These are phyloP conservation scores for Cardamine chenopodiifolia DNA, from an alignment of 345 rosid genomes.

Conservation along the genomic window DNA sequence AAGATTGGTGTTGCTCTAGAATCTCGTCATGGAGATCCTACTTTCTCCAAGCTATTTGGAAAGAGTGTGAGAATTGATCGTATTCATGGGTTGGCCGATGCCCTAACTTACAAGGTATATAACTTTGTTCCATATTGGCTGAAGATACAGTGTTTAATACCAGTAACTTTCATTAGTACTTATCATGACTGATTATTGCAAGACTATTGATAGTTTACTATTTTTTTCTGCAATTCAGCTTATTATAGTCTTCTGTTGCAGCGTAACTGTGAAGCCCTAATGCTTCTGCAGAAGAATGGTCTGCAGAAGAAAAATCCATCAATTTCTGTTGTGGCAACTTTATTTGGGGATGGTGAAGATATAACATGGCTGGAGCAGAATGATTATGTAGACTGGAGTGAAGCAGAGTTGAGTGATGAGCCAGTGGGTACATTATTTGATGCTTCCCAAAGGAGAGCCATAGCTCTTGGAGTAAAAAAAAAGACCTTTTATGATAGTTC, in stretches of 20 bases:
- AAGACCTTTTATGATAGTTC: conserved; percentile 71
- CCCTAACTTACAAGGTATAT: conserved; percentile 88
- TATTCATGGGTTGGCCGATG: conserved; percentile 88
- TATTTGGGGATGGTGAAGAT: conserved; percentile 87
- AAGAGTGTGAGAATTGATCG: conserved; percentile 92
- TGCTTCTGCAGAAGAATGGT: conserved; percentile 94
- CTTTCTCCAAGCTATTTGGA: conserved; percentile 93
- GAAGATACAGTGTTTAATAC: neutral
- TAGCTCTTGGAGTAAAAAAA: conserved; percentile 81
- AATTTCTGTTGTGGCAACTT: conserved; percentile 72
- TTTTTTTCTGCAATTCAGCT: conserved; percentile 4
- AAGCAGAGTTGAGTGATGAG: conserved; percentile 59
- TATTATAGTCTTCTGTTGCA: conserved; percentile 46
- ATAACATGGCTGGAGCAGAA: conserved; percentile 68
- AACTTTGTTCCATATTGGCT: neutral
- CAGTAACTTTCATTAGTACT: neutral
- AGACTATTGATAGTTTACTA: conserved; percentile 1
- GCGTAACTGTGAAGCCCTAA: conserved; percentile 97
- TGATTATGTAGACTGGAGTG: conserved; percentile 59
- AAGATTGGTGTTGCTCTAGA: conserved; percentile 91
- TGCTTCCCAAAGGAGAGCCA: conserved; percentile 68
- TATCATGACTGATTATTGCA: neutral
- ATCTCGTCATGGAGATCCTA: conserved; percentile 96
- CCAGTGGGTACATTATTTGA: conserved; percentile 54
- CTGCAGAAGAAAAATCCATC: conserved; percentile 83